Percentiles rank a stretch among this genome's conserved stretches.
These are phyloP conservation scores for Plenodomus biglobosus DNA, from an alignment of 2,329 filamentous ascomycete species.

Conservation along the genomic window DNA sequence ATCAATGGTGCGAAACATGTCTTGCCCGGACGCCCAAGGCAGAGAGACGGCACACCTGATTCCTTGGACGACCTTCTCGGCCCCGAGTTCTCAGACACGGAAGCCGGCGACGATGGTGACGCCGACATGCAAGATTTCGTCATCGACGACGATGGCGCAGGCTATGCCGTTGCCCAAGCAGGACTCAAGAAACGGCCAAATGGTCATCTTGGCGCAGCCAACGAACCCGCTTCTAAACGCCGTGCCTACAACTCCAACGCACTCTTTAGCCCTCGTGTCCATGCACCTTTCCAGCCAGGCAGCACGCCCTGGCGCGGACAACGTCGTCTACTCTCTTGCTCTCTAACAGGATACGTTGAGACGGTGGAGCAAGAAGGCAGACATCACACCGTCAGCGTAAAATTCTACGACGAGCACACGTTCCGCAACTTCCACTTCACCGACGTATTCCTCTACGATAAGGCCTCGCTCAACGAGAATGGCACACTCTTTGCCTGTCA, in stretches of 20 bases:
- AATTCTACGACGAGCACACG: slow-evolving; percentile 93
- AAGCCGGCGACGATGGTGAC: slow-evolving; percentile 51
- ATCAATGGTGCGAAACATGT: slow-evolving; percentile 59
- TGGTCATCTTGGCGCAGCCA: slow-evolving; percentile 48
- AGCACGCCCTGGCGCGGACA: slow-evolving; percentile 96
- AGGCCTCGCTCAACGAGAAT: slow-evolving; percentile 83
- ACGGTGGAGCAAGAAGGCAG: slow-evolving; percentile 93
- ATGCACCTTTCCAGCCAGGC: slow-evolving; percentile 87
- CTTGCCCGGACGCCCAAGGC: slow-evolving; percentile 56
- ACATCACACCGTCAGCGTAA: slow-evolving; percentile 85
- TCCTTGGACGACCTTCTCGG: slow-evolving; percentile 82
- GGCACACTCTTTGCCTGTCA: slow-evolving; percentile 85
- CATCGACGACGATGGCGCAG: slow-evolving; percentile 91
- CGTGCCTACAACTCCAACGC: slow-evolving; percentile 48
- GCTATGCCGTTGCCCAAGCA: slow-evolving; percentile 69
- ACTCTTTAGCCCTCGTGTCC: slow-evolving; percentile 65
- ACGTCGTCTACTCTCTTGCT: slow-evolving; percentile 88
- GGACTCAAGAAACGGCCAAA: slow-evolving; percentile 64
- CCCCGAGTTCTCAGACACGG: slow-evolving; percentile 54
- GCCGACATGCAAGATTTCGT: slow-evolving; percentile 74
- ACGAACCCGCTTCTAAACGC: slow-evolving; percentile 53
- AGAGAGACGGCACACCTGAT: slow-evolving; percentile 62
- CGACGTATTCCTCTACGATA: slow-evolving; percentile 93
- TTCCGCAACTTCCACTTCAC: slow-evolving; percentile 97
- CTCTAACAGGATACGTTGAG: slow-evolving; percentile 93